Evolutionary conservation across 257 asterid species (phyloP).

Genomic region (Plectranthus barbatus): DNA sequence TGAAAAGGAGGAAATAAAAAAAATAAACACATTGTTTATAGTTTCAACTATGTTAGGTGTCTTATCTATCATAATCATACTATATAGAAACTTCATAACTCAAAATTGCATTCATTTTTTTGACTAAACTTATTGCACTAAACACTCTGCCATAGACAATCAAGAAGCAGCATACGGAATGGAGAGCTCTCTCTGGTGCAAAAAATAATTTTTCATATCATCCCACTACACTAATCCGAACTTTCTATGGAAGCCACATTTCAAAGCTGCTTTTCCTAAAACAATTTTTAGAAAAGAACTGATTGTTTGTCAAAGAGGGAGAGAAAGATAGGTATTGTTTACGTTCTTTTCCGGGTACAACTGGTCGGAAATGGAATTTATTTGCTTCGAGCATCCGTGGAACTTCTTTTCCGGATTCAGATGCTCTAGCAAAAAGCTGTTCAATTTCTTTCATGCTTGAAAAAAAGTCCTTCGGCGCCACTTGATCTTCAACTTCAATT

Average conservation of each 20-base stretch:
- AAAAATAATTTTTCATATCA: background rate
- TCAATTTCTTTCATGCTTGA: slow-evolving; percentile 80
- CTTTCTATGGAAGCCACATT: background rate
- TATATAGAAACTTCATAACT: background rate
- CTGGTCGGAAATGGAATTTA: slow-evolving; percentile 86
- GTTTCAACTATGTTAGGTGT: background rate
- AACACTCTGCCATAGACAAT: background rate
- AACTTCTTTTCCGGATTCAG: slow-evolving; percentile 95
- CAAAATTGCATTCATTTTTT: background rate
- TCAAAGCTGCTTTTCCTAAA: background rate
- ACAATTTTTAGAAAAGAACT: background rate
- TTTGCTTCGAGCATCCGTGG: slow-evolving; percentile 98
- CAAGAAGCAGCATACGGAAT: background rate
- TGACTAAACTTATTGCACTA: background rate
- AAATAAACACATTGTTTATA: background rate
- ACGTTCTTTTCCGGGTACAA: slow-evolving; percentile 63
- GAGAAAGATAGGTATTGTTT: slow-evolving; percentile 22
- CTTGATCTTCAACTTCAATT: slow-evolving; percentile 44
- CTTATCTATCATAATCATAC: background rate
- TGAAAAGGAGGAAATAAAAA: background rate
- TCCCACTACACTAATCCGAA: background rate
- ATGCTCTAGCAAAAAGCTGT: slow-evolving; percentile 66
- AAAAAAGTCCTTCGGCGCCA: slow-evolving; percentile 67
- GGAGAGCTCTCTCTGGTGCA: background rate
- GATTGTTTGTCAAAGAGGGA: background rate